phyloP scores from a whole-genome alignment of 805 yeast genomes.

The Ogataea ganodermae region DNA sequence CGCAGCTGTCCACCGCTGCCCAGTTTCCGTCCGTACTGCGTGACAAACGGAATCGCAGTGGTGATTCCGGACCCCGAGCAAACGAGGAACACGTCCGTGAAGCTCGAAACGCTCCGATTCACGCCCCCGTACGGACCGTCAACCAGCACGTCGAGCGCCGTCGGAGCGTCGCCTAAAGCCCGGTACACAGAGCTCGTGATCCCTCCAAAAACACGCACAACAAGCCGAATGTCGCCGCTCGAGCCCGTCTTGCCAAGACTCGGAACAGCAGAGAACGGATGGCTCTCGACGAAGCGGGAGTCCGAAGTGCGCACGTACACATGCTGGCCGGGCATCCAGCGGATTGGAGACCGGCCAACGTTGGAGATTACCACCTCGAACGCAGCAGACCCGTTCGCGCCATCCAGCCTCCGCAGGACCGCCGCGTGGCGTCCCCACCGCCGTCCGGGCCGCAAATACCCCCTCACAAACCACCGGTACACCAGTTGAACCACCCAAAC shows the following conservation, averaged over 20 bases:
- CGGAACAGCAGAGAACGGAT: conserved; percentile 56
- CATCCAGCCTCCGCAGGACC: conserved; percentile 27
- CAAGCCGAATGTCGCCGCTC: conserved; percentile 40
- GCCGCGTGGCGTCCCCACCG: conserved; percentile 36
- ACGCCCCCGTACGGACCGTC: conserved; percentile 65
- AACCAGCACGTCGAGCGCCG: conserved; percentile 37
- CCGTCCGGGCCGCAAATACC: conserved; percentile 46
- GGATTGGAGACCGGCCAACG: conserved; percentile 33
- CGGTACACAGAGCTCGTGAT: conserved; percentile 42
- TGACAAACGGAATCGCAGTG: conserved; percentile 46
- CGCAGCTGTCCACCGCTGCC: conserved; percentile 23
- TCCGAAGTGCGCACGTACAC: conserved; percentile 50
- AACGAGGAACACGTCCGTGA: conserved; percentile 44
- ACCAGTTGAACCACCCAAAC: conserved; percentile 52
- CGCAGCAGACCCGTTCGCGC: conserved; percentile 35
- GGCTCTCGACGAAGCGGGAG: conserved; percentile 48
- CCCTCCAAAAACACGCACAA: conserved; percentile 49
- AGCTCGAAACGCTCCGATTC: conserved; percentile 45
- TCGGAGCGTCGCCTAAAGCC: conserved; percentile 25
- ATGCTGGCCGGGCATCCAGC: conserved; percentile 60
- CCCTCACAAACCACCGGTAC: conserved; percentile 47
- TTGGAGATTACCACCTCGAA: conserved; percentile 39
- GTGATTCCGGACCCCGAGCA: conserved; percentile 57
- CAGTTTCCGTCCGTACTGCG: conserved; percentile 29
- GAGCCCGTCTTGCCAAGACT: conserved; percentile 22